Percentiles rank a stretch among this genome's conserved stretches.
phyloP scores from a whole-genome alignment of 164 flowering plant species.

The Nymphaea colorata region DNA sequence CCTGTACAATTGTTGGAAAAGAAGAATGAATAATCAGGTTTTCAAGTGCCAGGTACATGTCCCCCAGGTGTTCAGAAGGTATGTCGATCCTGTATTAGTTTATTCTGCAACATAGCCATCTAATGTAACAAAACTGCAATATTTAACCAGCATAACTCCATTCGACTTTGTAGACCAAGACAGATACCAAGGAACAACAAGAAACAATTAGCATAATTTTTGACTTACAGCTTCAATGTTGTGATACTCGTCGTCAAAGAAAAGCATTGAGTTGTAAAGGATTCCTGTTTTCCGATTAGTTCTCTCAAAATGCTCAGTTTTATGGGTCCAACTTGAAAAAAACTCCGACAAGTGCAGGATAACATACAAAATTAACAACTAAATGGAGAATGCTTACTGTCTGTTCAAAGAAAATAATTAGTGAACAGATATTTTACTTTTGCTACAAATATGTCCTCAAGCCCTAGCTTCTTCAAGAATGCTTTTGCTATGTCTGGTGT shows the following conservation, averaged over 20 bases:
- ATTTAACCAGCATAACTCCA: no score
- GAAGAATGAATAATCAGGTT: background rate
- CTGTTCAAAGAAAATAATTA: no score
- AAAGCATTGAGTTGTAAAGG: constrained; percentile 80
- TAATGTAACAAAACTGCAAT: no score
- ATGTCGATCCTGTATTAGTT: no score
- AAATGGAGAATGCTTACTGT: background rate
- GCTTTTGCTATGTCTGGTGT: constrained; percentile 78
- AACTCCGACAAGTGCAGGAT: constrained; percentile 51
- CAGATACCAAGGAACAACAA: no score
- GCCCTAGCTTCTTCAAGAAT: constrained; percentile 62
- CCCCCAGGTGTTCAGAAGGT: no score
- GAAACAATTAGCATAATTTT: background rate
- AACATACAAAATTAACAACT: background rate
- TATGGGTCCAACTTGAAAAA: constrained; percentile 86
- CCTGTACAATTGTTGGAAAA: constrained; percentile 25
- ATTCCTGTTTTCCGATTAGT: constrained; percentile 67
- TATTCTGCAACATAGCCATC: no score
- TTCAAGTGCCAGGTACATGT: no score
- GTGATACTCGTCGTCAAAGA: constrained; percentile 89
- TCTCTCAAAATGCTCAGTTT: constrained; percentile 86
- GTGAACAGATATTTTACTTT: constrained; percentile 28
- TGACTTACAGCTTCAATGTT: constrained; percentile 65
- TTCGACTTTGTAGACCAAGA: no score
- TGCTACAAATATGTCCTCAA: constrained; percentile 67